phyloP scores from a whole-genome alignment of 169 alveolate species.

The Plasmodium malariae region DNA sequence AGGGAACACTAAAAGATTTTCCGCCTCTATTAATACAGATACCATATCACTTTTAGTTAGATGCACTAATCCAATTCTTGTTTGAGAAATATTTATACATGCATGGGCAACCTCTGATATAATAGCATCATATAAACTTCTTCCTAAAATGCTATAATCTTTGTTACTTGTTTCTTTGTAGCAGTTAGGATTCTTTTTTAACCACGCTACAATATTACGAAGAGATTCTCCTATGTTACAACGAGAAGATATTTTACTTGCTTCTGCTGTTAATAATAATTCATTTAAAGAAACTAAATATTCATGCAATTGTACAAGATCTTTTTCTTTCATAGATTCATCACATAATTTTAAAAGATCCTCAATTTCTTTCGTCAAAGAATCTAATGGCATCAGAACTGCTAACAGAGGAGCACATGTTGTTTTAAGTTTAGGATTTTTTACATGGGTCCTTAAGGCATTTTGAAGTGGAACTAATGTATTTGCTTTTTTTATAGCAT shows the following conservation, averaged over 20 bases:
- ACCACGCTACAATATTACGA: constrained; percentile 72
- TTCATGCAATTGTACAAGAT: constrained; percentile 78
- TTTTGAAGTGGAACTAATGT: constrained; percentile 80
- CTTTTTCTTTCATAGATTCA: constrained; percentile 80
- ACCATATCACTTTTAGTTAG: constrained; percentile 73
- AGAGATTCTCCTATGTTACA: constrained; percentile 77
- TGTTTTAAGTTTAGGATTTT: constrained; percentile 86
- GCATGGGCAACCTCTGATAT: constrained; percentile 81
- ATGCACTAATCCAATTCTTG: constrained; percentile 83
- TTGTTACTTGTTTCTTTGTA: constrained; percentile 44
- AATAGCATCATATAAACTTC: constrained; percentile 80
- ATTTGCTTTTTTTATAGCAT: constrained; percentile 78
- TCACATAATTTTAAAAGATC: constrained; percentile 87
- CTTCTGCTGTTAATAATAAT: constrained; percentile 81
- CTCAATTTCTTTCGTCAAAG: constrained; percentile 88
- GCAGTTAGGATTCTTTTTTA: constrained; percentile 51
- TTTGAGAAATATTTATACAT: constrained; percentile 77
- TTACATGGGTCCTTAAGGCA: constrained; percentile 91
- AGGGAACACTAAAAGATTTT: constrained; percentile 53
- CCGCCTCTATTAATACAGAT: constrained; percentile 12
- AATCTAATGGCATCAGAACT: constrained; percentile 92
- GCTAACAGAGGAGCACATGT: constrained; percentile 91
- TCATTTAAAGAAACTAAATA: constrained; percentile 82
- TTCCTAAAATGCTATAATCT: constrained; percentile 78
- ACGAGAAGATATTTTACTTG: constrained; percentile 83